phyloP scores from a whole-genome alignment of 768 basidiomycete species.

The Russula earlei region DNA sequence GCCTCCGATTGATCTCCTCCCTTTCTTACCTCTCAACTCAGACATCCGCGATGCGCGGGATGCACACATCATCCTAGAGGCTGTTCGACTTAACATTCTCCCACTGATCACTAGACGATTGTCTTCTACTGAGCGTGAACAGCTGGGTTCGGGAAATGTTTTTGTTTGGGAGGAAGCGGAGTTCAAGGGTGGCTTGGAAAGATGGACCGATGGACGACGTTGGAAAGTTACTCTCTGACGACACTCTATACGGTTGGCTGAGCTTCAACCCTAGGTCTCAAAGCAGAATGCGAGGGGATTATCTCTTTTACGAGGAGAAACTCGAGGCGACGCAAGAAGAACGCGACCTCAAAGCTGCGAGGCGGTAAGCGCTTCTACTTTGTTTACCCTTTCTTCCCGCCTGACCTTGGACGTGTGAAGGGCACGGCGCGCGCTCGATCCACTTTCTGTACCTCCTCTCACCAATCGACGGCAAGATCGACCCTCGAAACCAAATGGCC shows the following conservation, averaged over 20 bases:
- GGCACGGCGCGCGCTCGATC: constrained; percentile 52
- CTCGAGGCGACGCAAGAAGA: constrained; percentile 74
- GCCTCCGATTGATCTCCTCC: background rate
- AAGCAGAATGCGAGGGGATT: constrained; percentile 76
- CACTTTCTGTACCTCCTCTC: constrained; percentile 45
- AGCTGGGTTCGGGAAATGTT: constrained; percentile 61
- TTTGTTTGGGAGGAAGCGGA: constrained; percentile 85
- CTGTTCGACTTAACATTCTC: constrained; percentile 58
- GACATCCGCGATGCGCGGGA: constrained; percentile 76
- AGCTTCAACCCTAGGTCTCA: constrained; percentile 49
- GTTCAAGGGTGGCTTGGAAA: constrained; percentile 47
- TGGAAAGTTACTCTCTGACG: constrained; percentile 37
- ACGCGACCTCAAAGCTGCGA: constrained; percentile 68
- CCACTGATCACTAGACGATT: constrained; percentile 65
- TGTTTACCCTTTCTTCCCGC: background rate
- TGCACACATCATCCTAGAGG: constrained; percentile 67
- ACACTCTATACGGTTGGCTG: background rate
- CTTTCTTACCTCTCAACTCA: constrained; percentile 23
- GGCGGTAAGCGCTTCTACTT: constrained; percentile 38
- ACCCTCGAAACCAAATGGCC: constrained; percentile 69
- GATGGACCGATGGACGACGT: constrained; percentile 77
- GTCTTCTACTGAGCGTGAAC: constrained; percentile 59
- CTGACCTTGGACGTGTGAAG: constrained; percentile 25
- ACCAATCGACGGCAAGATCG: constrained; percentile 65
- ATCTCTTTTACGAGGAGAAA: constrained; percentile 78